These are phyloP conservation scores for Aurantiochytrium sp. DNA, from an alignment of 108 stramenopile species.

Conservation along the genomic window DNA sequence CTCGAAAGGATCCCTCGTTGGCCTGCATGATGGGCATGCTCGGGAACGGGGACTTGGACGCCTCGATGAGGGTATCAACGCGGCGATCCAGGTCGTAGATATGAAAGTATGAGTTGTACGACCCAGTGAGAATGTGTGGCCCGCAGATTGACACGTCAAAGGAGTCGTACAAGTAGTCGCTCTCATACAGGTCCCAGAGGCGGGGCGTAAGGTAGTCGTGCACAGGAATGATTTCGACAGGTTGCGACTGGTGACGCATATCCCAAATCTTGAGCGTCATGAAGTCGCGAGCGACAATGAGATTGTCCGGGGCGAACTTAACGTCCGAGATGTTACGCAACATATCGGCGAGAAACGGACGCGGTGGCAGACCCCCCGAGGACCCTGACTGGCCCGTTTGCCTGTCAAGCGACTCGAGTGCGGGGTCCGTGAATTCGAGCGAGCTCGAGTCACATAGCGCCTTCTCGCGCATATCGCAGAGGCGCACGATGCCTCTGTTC, in stretches of 20 bases:
- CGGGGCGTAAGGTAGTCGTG: conserved; percentile 51
- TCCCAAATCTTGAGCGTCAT: conserved; percentile 60
- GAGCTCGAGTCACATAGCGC: conserved; percentile 25
- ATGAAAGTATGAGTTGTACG: conserved; percentile 32
- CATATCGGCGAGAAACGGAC: conserved; percentile 34
- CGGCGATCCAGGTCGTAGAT: neutral
- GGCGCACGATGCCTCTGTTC: conserved; percentile 41
- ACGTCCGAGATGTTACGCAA: conserved; percentile 48
- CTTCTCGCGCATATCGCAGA: conserved; percentile 34
- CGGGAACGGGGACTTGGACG: neutral
- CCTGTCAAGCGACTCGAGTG: neutral
- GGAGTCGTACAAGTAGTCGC: conserved; percentile 61
- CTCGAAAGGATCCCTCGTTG: neutral
- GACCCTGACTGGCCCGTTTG: neutral
- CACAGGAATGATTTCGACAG: conserved; percentile 40
- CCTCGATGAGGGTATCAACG: neutral
- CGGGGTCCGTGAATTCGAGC: neutral
- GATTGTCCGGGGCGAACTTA: conserved; percentile 39
- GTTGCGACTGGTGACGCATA: conserved; percentile 34
- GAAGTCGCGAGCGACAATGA: conserved; percentile 53
- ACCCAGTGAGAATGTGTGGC: conserved; percentile 47
- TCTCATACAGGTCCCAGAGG: conserved; percentile 55
- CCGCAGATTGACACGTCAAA: conserved; percentile 47
- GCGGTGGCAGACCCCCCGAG: neutral
- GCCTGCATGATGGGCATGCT: neutral